Conservation (phyloP, 768 basidiomycete genomes). For the Exidia glandulosa region DNA sequence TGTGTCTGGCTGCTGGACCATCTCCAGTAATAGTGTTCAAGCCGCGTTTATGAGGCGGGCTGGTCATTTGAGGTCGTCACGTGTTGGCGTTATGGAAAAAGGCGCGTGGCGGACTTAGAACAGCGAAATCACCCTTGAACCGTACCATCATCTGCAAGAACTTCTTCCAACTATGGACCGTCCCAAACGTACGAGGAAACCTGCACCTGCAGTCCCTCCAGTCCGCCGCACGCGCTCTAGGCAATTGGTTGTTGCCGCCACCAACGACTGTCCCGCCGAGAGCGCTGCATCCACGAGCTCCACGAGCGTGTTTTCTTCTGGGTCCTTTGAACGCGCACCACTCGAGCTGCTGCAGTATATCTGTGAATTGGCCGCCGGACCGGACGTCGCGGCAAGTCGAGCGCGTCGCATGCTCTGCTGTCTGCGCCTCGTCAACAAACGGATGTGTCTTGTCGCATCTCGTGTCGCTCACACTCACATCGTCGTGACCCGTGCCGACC, state of each 20-base stretch:
- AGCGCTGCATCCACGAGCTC: background rate
- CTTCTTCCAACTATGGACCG: too few species aligned
- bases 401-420: background rate
- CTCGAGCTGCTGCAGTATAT: background rate
- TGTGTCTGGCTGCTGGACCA: background rate
- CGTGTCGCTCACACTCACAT: background rate
- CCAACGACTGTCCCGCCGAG: background rate
- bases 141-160: too few species aligned
- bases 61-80: background rate
- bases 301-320: background rate
- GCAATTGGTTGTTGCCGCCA: too few species aligned
- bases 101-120: too few species aligned
- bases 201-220: too few species aligned
- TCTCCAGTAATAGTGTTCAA: background rate
- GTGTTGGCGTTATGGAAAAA: background rate
- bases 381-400: background rate
- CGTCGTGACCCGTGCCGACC: background rate
- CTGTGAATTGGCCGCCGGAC: background rate
- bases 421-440: background rate
- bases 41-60: background rate
- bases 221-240: too few species aligned
- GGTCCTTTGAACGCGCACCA: background rate
- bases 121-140: too few species aligned
- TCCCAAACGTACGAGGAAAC: too few species aligned
- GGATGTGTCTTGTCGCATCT: background rate